Evolutionary conservation across 2,329 filamentous ascomycete species (phyloP), one percentile per base, ranked within the genome.

Genomic region (Thelonectria discophora): DNA sequence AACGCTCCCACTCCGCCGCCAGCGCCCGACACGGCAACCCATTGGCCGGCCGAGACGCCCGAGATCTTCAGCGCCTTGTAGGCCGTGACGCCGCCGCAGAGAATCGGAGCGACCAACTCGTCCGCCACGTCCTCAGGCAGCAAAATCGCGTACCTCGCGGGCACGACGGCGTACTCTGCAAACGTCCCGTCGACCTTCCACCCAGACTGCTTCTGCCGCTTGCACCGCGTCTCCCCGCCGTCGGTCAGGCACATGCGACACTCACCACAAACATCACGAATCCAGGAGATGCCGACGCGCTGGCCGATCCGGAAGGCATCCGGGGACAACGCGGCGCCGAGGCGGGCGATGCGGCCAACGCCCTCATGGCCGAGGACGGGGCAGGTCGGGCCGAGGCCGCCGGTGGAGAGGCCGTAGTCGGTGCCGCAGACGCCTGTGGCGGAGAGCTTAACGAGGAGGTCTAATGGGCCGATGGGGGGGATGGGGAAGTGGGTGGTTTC

Each of bases 61-160:
- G 73, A 74, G 1, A 60, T 62, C 64, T 79, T 80, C 49, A 80
- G 52, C 0, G 77, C 78, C 64, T 77, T 78, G 62, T 80, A 81
- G 0, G 78, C 79, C 1, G 79, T 81, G 0, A 80, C 77, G 0
- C 80, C 80, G 0, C 74, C 79, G 55, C 80, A 82, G 32, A 81
- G 61, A 7, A 81, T 73, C 0, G 79, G 80, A 2, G 77, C 79
- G 0, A 80, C 67, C 5, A 70, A 47, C 48, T 80, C 77, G 46
- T 80, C 78, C 0, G 69, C 58, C 5, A 76, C 47, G 13, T 60
- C 67, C 2, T 74, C 72, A 0, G 76, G 66, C 0, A 69, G 57
- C 0, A 63, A 60, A 9, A 74, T 57, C 0, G 78, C 55, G 55
- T 80, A 80, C 3, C 73, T 68, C 3, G 69, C 69, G 0, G 77